These are phyloP conservation scores for Wickerhamomyces mucosus DNA, from an alignment of 805 yeast genomes.

Conservation along the genomic window DNA sequence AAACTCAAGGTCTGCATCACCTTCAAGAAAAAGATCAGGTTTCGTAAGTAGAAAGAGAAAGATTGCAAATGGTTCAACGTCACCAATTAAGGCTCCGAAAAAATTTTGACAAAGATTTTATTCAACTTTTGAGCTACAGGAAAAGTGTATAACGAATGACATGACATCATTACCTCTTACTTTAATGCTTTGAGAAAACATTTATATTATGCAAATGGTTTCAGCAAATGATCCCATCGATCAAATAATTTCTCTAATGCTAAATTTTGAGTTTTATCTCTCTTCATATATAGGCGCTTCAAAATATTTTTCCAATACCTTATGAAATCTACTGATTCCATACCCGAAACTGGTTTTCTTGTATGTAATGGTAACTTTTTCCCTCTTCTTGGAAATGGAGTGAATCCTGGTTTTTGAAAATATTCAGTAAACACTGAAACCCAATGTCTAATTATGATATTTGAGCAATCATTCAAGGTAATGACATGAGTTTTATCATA, in stretches of 20 bases:
- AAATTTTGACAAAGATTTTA: too few species aligned
- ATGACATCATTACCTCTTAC: too few species aligned
- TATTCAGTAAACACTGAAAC: conserved; percentile 48
- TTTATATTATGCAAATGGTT: not conserved
- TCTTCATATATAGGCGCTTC: conserved; percentile 29
- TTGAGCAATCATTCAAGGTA: conserved; percentile 33
- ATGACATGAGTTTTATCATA: conserved; percentile 30
- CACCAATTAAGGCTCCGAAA: conserved; percentile 19
- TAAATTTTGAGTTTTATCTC: conserved; percentile 22
- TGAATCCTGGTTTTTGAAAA: conserved; percentile 21
- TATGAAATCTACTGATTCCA: conserved; percentile 30
- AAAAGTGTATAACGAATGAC: too few species aligned
- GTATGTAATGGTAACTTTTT: conserved; percentile 17
- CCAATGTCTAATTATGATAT: conserved; percentile 37
- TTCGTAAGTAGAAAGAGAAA: conserved; percentile 15
- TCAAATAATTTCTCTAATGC: conserved; percentile 23
- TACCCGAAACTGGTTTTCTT: not conserved
- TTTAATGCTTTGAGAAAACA: too few species aligned
- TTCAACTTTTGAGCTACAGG: too few species aligned
- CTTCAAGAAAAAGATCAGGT: not conserved
- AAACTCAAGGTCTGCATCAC: not conserved
- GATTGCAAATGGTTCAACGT: conserved; percentile 9
- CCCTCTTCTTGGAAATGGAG: conserved; percentile 18
- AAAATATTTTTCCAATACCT: conserved; percentile 45
- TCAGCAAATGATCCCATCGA: conserved; percentile 24